phyloP scores from a whole-genome alignment of 2,329 filamentous ascomycete species.

The Orbilia oligospora region DNA sequence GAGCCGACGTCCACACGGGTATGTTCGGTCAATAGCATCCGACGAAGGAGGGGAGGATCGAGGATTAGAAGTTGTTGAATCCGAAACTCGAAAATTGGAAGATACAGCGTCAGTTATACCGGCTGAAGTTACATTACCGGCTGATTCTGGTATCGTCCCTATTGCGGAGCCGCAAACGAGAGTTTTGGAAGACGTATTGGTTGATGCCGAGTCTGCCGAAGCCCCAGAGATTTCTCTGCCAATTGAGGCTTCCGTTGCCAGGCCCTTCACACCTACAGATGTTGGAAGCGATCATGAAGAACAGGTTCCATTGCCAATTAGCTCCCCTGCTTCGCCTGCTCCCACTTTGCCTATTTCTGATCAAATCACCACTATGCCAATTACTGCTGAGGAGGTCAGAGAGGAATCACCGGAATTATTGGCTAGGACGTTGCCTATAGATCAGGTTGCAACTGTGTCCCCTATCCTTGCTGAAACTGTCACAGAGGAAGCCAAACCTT shows the following conservation, averaged over 20 bases:
- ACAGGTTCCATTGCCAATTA: slow-evolving; percentile 47
- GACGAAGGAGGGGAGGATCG: slow-evolving; percentile 38
- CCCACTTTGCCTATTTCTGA: slow-evolving; percentile 10
- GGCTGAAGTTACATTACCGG: slow-evolving; percentile 10
- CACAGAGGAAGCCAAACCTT: background rate
- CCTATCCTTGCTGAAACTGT: background rate
- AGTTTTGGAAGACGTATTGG: background rate
- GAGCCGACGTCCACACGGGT: slow-evolving; percentile 14
- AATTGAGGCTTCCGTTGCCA: background rate
- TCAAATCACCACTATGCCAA: background rate
- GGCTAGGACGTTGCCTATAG: background rate
- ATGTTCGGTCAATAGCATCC: slow-evolving; percentile 45
- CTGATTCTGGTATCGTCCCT: background rate
- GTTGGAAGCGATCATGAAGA: slow-evolving; percentile 6
- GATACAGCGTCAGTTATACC: background rate
- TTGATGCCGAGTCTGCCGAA: slow-evolving; percentile 7
- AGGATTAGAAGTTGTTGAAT: background rate
- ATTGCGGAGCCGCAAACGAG: background rate
- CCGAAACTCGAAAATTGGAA: background rate
- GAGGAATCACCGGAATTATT: background rate
- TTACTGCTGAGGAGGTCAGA: background rate
- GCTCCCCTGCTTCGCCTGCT: slow-evolving; percentile 33
- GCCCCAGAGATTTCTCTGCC: slow-evolving; percentile 32
- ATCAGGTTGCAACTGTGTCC: background rate
- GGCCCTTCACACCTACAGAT: background rate